Evolutionary conservation across 2,329 filamentous ascomycete genomes (phyloP), one percentile per base, ranked within the genome.

Genomic region (Lecanicillium sp.): DNA sequence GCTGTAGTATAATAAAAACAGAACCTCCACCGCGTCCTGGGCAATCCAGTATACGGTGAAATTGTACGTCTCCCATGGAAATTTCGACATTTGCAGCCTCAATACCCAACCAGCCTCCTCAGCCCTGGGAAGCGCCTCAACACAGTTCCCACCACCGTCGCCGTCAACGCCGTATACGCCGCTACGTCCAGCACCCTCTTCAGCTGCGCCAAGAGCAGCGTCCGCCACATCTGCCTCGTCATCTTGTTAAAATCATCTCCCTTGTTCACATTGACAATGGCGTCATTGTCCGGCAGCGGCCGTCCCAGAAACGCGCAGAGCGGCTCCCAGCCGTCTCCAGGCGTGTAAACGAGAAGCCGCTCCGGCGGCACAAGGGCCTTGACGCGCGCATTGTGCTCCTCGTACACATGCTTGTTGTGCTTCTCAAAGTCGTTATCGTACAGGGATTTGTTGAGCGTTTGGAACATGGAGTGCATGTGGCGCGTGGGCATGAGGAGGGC

Each of bases 291-390:
- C 17, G 39, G 39, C 33, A 37, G 19, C 20, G 29, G 20, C 15
- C 33, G 29, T 2, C 39, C 39, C 13, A 41, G 34, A 17, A 41
- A 41, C 19, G 17, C 17, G 35, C 39, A 41, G 29, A 41, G 30
- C 22, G 39, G 39, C 30, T 9, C 35, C 39, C 39, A 41, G 5
- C 39, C 39, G 11, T 41, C 29, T 13, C 35, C n/a, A 9, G 29
- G 34, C 29, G 33, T 32, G 29, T 46, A 42, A 13, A 44, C 35
- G 14, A 45, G 39, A n/a, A 48, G 32, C 18, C 38, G 31, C 3
- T 40, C 39, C 7, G 40, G 15, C 2, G 38, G 41, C 9, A 42
- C 40, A 9, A 41, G 34, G 4, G 42, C 32, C 27, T 44, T 47
- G 12, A 45, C 18, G n/a, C 37, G 27, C 39, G 40, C 36, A 17